Evolutionary conservation across 768 basidiomycete genomes (phyloP), one percentile per base, ranked within the genome.

Genomic region (Suillus ampliporus): DNA sequence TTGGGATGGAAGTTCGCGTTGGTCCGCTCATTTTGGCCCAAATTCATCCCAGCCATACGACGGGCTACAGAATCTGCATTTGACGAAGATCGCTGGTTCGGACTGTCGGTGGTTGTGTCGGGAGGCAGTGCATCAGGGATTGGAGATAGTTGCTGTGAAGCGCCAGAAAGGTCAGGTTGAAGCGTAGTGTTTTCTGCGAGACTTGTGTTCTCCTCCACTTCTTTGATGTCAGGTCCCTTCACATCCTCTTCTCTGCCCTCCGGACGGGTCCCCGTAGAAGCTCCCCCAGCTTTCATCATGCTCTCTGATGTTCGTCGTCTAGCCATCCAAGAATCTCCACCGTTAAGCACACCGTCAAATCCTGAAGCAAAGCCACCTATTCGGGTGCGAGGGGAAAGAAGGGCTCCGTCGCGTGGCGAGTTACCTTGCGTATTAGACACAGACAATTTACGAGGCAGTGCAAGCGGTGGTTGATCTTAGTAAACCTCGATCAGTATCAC

Each of bases 301-400:
- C 82, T 80, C 64, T 86, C 86, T n/a, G 89, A 86, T 64, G 83
- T 76, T 41, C 89, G 86, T 68, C 87, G 83, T 67, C 87, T 81
- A 14, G 87, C 78, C 19, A 82, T 76, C 91, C 91, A 91, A 35
- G 89, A 84, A 58, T 92, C 91, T 52, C 86, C 87, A 56, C 78
- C 80, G 58, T 73, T 80, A 54, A 92, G 78, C 11, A 92, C 84
- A n/a, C 90, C 90, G 68, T 93, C 91, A 66, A 92, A 91, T 61
- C 84, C 83, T 60, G 86, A 78, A 23, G 82, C 78, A 67, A 82
- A 82, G 11, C 86, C 82, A 61, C 85, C 79, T 58, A 90, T 86
- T 64, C 81, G 81, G 52, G 75, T 75, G 58, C 91, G 88, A 67
- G 91, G 89, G 40, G 91, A 90, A 47, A 86, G 83, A 60, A 86